phyloP scores from a whole-genome alignment of 257 asterid species.

The Jacaranda mimosifolia region DNA sequence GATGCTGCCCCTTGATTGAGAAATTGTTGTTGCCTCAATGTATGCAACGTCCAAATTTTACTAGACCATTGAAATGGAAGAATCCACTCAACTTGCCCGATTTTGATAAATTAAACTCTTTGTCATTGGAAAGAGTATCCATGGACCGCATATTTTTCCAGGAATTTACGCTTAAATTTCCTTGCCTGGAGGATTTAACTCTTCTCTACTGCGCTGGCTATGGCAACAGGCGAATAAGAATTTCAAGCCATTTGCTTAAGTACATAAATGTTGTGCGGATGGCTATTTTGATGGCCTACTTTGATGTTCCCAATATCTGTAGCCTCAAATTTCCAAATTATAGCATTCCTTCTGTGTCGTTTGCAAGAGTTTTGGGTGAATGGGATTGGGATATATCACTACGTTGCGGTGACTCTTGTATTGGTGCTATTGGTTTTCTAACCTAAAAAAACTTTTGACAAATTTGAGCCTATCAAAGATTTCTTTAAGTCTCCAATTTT shows the following conservation, averaged over 20 bases:
- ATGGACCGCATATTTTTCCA: background rate
- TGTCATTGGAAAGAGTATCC: background rate
- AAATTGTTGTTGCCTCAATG: background rate
- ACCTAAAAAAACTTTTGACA: conserved; percentile 11
- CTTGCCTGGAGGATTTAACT: conserved; percentile 23
- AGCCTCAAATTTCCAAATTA: background rate
- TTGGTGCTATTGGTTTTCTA: conserved; percentile 13
- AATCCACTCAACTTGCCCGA: background rate
- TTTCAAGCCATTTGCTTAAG: conserved; percentile 33
- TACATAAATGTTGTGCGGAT: background rate
- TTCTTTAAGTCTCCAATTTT: background rate
- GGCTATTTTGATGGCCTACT: background rate
- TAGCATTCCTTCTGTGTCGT: conserved; percentile 11
- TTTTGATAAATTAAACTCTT: background rate
- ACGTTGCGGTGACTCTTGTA: background rate
- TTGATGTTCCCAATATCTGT: conserved; percentile 26
- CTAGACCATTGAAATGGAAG: too few relatives aligned
- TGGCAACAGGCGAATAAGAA: background rate
- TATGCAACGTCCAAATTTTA: too few relatives aligned
- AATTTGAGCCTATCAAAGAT: conserved; percentile 4
- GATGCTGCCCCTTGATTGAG: conserved; percentile 32
- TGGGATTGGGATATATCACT: conserved; percentile 5
- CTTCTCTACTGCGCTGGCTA: background rate
- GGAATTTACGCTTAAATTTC: conserved; percentile 13
- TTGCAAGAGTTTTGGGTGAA: background rate